phyloP scores from a whole-genome alignment of 169 alveolate genomes.

The Haemoproteus tartakovskyi region DNA sequence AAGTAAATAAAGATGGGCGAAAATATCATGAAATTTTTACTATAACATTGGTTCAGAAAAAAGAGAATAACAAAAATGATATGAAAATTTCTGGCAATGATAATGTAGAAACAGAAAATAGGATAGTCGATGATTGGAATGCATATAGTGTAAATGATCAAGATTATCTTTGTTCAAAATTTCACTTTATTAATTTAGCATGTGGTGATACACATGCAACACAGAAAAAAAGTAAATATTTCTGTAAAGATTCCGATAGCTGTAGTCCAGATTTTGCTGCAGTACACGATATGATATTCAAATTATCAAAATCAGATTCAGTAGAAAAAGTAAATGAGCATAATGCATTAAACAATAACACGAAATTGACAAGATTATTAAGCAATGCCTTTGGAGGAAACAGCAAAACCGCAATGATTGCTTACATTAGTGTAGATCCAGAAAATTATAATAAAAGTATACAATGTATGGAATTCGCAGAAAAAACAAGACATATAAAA shows the following conservation, averaged over 20 bases:
- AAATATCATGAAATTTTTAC: slow-evolving; percentile 93
- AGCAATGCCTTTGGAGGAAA: slow-evolving; percentile 90
- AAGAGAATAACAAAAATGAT: background rate
- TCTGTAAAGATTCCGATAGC: too few species aligned
- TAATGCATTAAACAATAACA: slow-evolving; percentile 87
- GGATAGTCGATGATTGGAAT: background rate
- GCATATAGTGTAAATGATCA: background rate
- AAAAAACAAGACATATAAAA: slow-evolving; percentile 85
- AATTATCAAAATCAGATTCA: too few species aligned
- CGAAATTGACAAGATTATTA: slow-evolving; percentile 87
- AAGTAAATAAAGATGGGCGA: slow-evolving; percentile 85
- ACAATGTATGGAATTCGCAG: slow-evolving; percentile 88
- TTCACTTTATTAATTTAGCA: slow-evolving; percentile 81
- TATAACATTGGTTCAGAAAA: slow-evolving; percentile 78
- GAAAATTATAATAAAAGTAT: slow-evolving; percentile 86
- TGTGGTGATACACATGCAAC: too few species aligned
- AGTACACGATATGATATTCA: too few species aligned
- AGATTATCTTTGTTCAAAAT: slow-evolving; percentile 21
- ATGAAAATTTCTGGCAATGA: too few species aligned
- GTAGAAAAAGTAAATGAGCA: too few species aligned
- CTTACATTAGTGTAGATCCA: slow-evolving; percentile 86
- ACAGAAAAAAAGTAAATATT: too few species aligned
- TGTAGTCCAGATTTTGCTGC: too few species aligned
- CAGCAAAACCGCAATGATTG: slow-evolving; percentile 88
- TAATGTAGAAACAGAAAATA: background rate